Evolutionary conservation across 148 eudicot species (phyloP).

Genomic region (Arbutus unedo): DNA sequence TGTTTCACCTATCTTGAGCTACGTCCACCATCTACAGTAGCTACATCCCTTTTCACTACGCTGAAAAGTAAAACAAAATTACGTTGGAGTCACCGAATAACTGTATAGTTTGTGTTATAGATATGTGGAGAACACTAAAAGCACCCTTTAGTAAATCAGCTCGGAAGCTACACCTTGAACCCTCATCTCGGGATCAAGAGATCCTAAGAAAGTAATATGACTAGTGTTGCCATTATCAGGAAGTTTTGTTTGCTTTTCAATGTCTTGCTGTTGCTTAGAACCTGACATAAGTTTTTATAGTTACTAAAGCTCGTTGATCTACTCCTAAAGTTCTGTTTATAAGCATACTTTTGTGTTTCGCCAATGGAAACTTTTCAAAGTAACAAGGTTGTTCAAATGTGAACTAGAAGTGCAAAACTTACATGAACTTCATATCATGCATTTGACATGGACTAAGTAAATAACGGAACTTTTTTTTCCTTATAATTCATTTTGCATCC

Average conservation of each 20-base stretch:
- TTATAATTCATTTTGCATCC: no score
- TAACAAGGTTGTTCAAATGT: neutral
- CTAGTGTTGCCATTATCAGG: neutral
- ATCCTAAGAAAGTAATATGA: slow-evolving; percentile 3
- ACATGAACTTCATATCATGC: neutral
- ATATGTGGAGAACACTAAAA: neutral
- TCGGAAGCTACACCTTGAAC: neutral
- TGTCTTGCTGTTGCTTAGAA: neutral
- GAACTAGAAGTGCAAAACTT: neutral
- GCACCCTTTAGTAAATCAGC: neutral
- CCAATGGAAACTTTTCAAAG: neutral
- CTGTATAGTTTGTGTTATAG: neutral
- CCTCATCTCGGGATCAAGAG: neutral
- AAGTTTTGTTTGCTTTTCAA: neutral
- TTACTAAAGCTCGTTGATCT: neutral
- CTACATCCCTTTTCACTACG: neutral
- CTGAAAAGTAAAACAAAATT: neutral
- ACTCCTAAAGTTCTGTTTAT: neutral
- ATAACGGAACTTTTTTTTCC: neutral
- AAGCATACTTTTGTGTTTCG: neutral
- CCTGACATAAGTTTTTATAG: neutral
- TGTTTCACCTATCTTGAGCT: neutral
- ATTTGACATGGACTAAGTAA: neutral
- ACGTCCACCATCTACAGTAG: neutral
- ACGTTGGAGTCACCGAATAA: neutral